Conservation (phyloP, 768 basidiomycete species). For the Lactarius akahatsu region DNA sequence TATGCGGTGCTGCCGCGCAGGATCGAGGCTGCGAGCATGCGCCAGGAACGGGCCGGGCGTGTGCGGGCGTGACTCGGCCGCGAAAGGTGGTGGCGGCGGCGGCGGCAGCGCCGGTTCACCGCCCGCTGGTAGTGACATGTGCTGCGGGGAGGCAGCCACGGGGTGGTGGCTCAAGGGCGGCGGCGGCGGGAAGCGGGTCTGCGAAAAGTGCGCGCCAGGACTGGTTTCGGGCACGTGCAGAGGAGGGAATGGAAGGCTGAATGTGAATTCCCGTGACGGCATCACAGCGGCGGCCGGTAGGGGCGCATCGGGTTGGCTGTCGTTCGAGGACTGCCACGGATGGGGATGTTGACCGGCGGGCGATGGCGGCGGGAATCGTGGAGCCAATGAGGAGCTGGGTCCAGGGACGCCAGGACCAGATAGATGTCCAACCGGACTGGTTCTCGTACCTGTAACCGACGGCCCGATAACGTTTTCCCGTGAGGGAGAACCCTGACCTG, state of each 20-base stretch:
- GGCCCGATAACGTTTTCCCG: constrained; percentile 6
- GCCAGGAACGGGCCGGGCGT: constrained; percentile 20
- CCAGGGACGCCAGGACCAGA: constrained; percentile 30
- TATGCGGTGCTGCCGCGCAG: constrained; percentile 14
- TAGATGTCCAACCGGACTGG: constrained; percentile 15
- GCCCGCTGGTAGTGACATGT: background rate
- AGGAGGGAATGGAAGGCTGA: constrained; percentile 23
- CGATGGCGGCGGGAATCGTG: constrained; percentile 5
- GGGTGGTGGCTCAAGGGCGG: background rate
- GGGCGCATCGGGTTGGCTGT: background rate
- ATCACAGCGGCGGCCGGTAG: background rate
- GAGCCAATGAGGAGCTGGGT: constrained; percentile 11
- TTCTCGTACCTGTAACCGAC: constrained; percentile 6
- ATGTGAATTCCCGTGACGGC: constrained; percentile 21
- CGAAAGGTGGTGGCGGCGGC: background rate
- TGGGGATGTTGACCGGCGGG: constrained; percentile 2
- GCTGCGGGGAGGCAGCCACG: background rate
- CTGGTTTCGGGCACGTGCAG: constrained; percentile 19
- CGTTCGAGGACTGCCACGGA: background rate
- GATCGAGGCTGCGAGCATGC: constrained; percentile 9
- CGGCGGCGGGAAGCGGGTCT: constrained; percentile 5
- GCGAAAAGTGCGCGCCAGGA: background rate
- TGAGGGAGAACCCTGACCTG: constrained; percentile 1
- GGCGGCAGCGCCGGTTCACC: background rate
- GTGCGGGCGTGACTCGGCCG: constrained; percentile 11